phyloP scores from a whole-genome alignment of 148 eudicot genomes.

The Rhododendron vialii region DNA sequence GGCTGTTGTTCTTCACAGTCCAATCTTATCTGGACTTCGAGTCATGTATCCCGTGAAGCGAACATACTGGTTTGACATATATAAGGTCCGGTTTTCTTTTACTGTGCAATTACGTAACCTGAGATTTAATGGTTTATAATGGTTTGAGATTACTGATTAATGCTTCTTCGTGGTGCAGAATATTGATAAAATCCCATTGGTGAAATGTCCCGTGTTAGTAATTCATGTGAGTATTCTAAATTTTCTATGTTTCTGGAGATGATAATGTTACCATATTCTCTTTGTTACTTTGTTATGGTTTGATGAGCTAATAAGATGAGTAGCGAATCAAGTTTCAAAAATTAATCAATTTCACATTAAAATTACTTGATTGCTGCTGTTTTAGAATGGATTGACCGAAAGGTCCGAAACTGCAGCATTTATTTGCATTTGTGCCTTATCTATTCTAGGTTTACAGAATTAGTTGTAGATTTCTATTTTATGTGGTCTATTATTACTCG shows the following conservation, averaged over 20 bases:
- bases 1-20: constrained; percentile 70
- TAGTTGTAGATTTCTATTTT: not conserved
- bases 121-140: not conserved
- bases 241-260: not conserved
- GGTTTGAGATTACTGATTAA: not conserved
- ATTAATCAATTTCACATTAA: not conserved
- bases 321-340: not conserved
- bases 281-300: not conserved
- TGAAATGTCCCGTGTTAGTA: constrained; percentile 57
- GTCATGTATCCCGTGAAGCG: constrained; percentile 66
- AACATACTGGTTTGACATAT: constrained; percentile 70
- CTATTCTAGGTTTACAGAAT: not conserved
- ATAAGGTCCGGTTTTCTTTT: constrained; percentile 36
- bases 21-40: constrained; percentile 64
- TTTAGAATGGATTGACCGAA: not conserved
- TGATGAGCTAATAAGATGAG: not conserved
- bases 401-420: not conserved
- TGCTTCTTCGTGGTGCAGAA: constrained; percentile 40
- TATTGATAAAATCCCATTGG: constrained; percentile 60
- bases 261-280: not conserved
- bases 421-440: not conserved
- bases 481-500: not conserved
- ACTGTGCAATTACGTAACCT: not conserved
- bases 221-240: constrained; percentile 54
- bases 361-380: not conserved